These are phyloP conservation scores for Calonectria hawksworthii DNA, from an alignment of 2,329 filamentous ascomycete species.

Conservation along the genomic window DNA sequence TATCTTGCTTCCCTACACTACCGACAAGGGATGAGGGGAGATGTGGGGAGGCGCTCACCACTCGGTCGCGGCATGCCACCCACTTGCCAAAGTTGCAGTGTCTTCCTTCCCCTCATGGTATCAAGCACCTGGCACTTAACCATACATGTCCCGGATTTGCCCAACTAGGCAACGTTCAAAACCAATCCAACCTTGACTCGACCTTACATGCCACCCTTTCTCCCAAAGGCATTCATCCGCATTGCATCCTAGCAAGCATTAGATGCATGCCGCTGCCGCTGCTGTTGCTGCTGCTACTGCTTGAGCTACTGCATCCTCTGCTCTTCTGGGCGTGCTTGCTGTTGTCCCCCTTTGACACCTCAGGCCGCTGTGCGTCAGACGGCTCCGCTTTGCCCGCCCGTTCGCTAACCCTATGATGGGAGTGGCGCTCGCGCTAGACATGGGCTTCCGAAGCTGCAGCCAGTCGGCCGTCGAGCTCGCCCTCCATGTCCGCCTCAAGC, in stretches of 20 bases:
- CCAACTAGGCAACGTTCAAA: conserved; percentile 18
- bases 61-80: neutral
- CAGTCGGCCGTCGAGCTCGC: conserved; percentile 37
- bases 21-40: conserved; percentile 5
- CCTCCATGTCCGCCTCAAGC: conserved; percentile 32
- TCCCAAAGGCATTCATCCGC: conserved; percentile 26
- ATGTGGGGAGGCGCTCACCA: neutral
- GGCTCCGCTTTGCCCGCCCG: conserved; percentile 40
- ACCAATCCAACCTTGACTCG: conserved; percentile 22
- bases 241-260: conserved; percentile 24
- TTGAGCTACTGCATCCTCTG: conserved; percentile 35
- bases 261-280: conserved; percentile 26
- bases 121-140: conserved; percentile 1
- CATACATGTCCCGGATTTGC: neutral
- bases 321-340: conserved; percentile 20
- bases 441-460: conserved; percentile 37
- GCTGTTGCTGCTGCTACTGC: conserved; percentile 28
- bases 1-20: conserved; percentile 1
- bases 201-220: conserved; percentile 19
- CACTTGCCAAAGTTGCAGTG: conserved; percentile 6
- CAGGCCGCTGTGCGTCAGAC: conserved; percentile 29
- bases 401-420: conserved; percentile 47
- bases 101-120: conserved; percentile 8
- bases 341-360: conserved; percentile 25
- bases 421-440: conserved; percentile 45